These are phyloP conservation scores for Stephania cephalantha DNA, from an alignment of 164 flowering plant genomes.

Conservation along the genomic window DNA sequence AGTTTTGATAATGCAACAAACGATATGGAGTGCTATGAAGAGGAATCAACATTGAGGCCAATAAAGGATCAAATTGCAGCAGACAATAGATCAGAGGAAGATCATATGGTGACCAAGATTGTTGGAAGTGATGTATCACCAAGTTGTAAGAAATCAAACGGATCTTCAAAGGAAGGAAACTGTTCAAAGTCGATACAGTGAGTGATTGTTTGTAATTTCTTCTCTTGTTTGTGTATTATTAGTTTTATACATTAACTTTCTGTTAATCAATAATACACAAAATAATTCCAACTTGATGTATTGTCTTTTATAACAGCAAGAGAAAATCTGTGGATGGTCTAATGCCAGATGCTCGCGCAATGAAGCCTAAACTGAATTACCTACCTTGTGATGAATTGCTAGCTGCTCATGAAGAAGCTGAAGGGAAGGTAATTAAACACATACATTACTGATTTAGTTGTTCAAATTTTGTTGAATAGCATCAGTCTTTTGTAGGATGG, in stretches of 20 bases:
- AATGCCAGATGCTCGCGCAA: conserved; percentile 21
- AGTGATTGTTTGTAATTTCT: conserved; percentile 9
- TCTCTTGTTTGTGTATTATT: too few relatives aligned
- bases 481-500: too few relatives aligned
- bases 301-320: conserved; percentile 30
- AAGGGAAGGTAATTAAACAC: conserved; percentile 70
- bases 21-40: conserved; percentile 5
- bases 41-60: conserved; percentile 12
- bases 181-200: conserved; percentile 20
- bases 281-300: not conserved
- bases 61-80: conserved; percentile 13
- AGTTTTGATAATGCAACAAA: conserved; percentile 3
- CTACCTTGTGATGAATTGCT: conserved; percentile 96
- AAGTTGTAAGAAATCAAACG: conserved; percentile 8
- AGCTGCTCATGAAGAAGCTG: conserved; percentile 76
- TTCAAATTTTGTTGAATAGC: too few relatives aligned
- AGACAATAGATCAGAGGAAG: conserved; percentile 5
- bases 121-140: conserved; percentile 3
- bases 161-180: conserved; percentile 7
- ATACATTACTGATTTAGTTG: too few relatives aligned
- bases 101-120: conserved; percentile 5
- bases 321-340: conserved; percentile 19
- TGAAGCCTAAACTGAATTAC: conserved; percentile 43
- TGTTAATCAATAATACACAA: too few relatives aligned
- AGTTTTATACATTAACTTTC: not conserved